Conservation (phyloP, 2,329 filamentous ascomycete species). For the Colletotrichum spaethianum region DNA sequence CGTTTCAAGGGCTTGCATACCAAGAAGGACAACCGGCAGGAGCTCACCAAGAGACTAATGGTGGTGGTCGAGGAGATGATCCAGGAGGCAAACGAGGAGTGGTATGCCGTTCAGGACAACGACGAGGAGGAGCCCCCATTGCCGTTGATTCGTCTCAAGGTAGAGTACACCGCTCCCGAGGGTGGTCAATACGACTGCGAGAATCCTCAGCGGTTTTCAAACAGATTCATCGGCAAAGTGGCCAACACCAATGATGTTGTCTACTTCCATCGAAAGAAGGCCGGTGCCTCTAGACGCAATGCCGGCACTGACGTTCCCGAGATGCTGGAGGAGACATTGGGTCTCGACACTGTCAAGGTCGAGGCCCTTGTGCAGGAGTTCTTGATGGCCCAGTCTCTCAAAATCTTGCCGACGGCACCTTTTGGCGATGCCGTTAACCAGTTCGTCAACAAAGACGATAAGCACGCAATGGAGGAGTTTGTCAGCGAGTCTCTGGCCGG, state of each 20-base stretch:
- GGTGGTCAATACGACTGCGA: constrained; percentile 91
- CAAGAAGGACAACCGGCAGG: constrained; percentile 85
- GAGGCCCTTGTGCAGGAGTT: constrained; percentile 92
- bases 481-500: constrained; percentile 79
- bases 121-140: constrained; percentile 75
- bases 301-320: constrained; percentile 74
- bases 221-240: constrained; percentile 89
- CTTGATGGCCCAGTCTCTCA: constrained; percentile 87
- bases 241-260: constrained; percentile 96
- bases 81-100: constrained; percentile 84
- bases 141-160: constrained; percentile 89
- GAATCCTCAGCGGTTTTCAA: constrained; percentile 96
- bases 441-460: constrained; percentile 96
- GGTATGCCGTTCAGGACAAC: constrained; percentile 82
- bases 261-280: constrained; percentile 92
- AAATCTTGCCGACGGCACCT: constrained; percentile 91
- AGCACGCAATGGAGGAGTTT: constrained; percentile 88
- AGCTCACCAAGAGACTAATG: constrained; percentile 84
- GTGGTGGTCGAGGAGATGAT: constrained; percentile 89
- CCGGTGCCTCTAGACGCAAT: constrained; percentile 60
- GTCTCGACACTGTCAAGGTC: constrained; percentile 85
- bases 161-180: constrained; percentile 89
- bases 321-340: constrained; percentile 73
- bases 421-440: constrained; percentile 94
- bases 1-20: constrained; percentile 84